Evolutionary conservation across 2,329 filamentous ascomycete species (phyloP).

Genomic region (Tympanopsis confertula): DNA sequence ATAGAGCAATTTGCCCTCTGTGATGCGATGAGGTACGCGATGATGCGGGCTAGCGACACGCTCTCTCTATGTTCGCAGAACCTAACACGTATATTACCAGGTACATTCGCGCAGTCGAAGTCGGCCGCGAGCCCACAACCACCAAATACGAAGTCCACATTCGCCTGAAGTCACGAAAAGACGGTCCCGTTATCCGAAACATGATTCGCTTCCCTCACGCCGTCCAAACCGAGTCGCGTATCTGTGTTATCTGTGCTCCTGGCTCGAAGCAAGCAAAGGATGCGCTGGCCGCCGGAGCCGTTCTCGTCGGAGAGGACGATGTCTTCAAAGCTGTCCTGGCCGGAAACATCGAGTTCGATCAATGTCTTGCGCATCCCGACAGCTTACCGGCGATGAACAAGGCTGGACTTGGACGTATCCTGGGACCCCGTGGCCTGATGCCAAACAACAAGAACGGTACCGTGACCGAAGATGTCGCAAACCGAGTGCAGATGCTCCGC

Average conservation of each 20-base stretch:
- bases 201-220: slow-evolving; percentile 80
- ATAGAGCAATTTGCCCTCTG: slow-evolving; percentile 69
- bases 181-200: slow-evolving; percentile 77
- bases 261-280: slow-evolving; percentile 63
- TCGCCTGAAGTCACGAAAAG: slow-evolving; percentile 71
- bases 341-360: slow-evolving; percentile 76
- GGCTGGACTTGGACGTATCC: slow-evolving; percentile 65
- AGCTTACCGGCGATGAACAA: slow-evolving; percentile 71
- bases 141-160: slow-evolving; percentile 85
- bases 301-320: slow-evolving; percentile 72
- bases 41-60: neutral
- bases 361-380: slow-evolving; percentile 73
- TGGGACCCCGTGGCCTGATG: slow-evolving; percentile 89
- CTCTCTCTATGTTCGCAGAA: slow-evolving; percentile 4
- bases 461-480: slow-evolving; percentile 68
- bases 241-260: slow-evolving; percentile 85
- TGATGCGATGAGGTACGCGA: slow-evolving; percentile 76
- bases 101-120: slow-evolving; percentile 84
- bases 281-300: slow-evolving; percentile 68
- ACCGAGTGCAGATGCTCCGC: slow-evolving; percentile 69
- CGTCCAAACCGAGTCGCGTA: slow-evolving; percentile 75
- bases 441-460: slow-evolving; percentile 80
- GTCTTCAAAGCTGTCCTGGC: slow-evolving; percentile 66
- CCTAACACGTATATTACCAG: slow-evolving; percentile 34
- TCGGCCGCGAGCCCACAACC: slow-evolving; percentile 61